These are phyloP conservation scores for Kingdonia uniflora DNA, from an alignment of 164 flowering plant species.

Conservation along the genomic window DNA sequence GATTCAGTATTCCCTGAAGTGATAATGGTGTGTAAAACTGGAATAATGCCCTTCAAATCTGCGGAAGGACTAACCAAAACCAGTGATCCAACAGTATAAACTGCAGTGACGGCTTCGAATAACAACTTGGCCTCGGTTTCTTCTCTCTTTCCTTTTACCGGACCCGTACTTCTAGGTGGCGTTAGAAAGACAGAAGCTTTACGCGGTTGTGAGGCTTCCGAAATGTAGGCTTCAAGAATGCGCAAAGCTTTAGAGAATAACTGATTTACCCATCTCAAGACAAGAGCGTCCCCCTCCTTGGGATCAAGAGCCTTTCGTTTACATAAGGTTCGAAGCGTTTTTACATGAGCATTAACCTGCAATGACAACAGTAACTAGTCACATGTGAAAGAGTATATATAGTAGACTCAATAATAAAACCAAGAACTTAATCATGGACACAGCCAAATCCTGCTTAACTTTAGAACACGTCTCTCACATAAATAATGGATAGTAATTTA, in stretches of 20 bases:
- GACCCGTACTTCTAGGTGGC: constrained; percentile 34
- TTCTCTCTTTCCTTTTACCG: constrained; percentile 26
- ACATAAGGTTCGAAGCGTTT: constrained; percentile 82
- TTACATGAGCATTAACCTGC: constrained; percentile 91
- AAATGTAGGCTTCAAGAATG: constrained; percentile 45
- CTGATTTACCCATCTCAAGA: constrained; percentile 51
- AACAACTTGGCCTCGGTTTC: constrained; percentile 16
- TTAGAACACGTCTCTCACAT: no score
- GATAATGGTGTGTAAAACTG: constrained; percentile 65
- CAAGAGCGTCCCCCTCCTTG: constrained; percentile 63
- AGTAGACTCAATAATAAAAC: no score
- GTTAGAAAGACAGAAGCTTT: constrained; percentile 35
- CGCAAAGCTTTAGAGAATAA: constrained; percentile 57
- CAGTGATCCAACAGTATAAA: constrained; percentile 78
- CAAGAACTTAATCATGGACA: no score
- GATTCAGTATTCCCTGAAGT: constrained; percentile 56
- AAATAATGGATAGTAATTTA: no score
- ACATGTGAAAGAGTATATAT: no score
- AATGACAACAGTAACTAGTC: constrained; percentile 2
- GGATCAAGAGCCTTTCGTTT: constrained; percentile 50
- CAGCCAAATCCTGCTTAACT: no score
- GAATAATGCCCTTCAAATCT: constrained; percentile 43
- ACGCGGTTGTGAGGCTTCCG: constrained; percentile 28
- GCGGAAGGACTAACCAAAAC: constrained; percentile 69
- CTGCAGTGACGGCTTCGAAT: constrained; percentile 48